These are phyloP conservation scores for Hypoxylon fragiforme DNA, from an alignment of 495 filamentous ascomycete species.

Conservation along the genomic window DNA sequence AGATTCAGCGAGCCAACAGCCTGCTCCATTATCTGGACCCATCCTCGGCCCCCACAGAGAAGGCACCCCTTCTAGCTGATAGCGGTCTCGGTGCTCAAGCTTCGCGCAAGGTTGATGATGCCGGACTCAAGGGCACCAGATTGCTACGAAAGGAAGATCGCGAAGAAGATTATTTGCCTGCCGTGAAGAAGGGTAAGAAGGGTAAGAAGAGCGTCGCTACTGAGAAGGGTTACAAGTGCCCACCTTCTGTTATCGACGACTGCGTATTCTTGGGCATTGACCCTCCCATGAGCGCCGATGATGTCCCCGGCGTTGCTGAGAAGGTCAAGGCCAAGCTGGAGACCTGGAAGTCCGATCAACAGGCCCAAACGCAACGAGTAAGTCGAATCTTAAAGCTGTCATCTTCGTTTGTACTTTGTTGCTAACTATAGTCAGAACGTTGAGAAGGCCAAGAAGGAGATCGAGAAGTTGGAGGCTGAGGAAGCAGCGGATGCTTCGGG, in stretches of 20 bases:
- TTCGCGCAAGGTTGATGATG: slow-evolving; percentile 77
- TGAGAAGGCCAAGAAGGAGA: slow-evolving; percentile 69
- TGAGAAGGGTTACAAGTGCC: slow-evolving; percentile 73
- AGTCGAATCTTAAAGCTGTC: slow-evolving; percentile 33
- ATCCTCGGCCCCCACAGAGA: slow-evolving; percentile 59
- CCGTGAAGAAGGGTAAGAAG: slow-evolving; percentile 90
- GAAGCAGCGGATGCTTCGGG: slow-evolving; percentile 46
- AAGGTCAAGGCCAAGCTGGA: slow-evolving; percentile 89
- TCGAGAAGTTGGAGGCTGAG: slow-evolving; percentile 63
- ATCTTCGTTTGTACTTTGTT: background rate
- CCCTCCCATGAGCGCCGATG: slow-evolving; percentile 80
- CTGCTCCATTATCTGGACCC: slow-evolving; percentile 92
- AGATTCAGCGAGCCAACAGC: slow-evolving; percentile 83
- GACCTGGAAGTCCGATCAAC: slow-evolving; percentile 92
- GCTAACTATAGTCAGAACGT: slow-evolving; percentile 78
- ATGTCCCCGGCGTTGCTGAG: slow-evolving; percentile 76
- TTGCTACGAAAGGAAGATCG: slow-evolving; percentile 80
- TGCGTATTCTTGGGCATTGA: slow-evolving; percentile 80
- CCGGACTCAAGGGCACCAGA: slow-evolving; percentile 74
- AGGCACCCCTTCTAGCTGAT: slow-evolving; percentile 65
- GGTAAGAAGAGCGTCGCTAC: slow-evolving; percentile 63
- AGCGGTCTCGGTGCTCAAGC: slow-evolving; percentile 67
- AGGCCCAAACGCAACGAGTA: slow-evolving; percentile 89
- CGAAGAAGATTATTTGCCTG: slow-evolving; percentile 85
- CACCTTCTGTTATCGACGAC: slow-evolving; percentile 87